Base-by-base conservation (phyloP, 305 asterid species). In the Solanum hybrid region DNA sequence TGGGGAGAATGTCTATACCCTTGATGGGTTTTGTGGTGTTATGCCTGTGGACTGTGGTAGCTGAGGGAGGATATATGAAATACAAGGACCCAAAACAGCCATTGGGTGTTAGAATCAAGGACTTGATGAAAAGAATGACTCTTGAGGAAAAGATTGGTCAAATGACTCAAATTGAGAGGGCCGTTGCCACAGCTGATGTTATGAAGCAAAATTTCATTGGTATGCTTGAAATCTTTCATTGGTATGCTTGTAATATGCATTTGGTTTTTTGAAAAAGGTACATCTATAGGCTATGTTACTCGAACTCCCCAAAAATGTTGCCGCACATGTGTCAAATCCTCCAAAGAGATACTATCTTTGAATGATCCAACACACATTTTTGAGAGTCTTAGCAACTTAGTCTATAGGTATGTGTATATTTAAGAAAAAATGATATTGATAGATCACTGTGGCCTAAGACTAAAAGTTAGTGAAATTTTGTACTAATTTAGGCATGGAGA, bases 81-180 rank as follows among this genome's bases (percentile, higher is more conserved):
- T 97, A 96, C 92, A 95, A 94, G 91, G 98, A 95, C 89, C 96
- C 98, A 27, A 94, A 94, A 81, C 95, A 92, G 92, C 92, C 95
- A 20, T 10, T 97, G 71, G 91, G 90, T 73, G 91, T 3, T 4
- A 92, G 99, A 90, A 94, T 97, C 88, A 91, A 89, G 71, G 98
- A 97, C 90, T 90, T 97, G 91, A 91, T 96, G 96, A 82, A 75
- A 14, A 93, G 96, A 88, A 97, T 97, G 99, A 97, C 92, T 5
- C 92, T 95, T 72, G 98, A 92, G 46, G 98, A 96, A 89, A 97
- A 97, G 91, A 94, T 96, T 86, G 98, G 99, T 2, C 99, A 97
- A 88, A 97, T 96, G 99, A 89, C 89, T 2, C 99, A 97, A 92
- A 93, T 97, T 86, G 99, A 96, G 90, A 92, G 97, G 56, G 91